Percentiles rank a stretch among this genome's conserved stretches.
phyloP scores from a whole-genome alignment of 805 yeast genomes.

The Zygosaccharomyces siamensis region DNA sequence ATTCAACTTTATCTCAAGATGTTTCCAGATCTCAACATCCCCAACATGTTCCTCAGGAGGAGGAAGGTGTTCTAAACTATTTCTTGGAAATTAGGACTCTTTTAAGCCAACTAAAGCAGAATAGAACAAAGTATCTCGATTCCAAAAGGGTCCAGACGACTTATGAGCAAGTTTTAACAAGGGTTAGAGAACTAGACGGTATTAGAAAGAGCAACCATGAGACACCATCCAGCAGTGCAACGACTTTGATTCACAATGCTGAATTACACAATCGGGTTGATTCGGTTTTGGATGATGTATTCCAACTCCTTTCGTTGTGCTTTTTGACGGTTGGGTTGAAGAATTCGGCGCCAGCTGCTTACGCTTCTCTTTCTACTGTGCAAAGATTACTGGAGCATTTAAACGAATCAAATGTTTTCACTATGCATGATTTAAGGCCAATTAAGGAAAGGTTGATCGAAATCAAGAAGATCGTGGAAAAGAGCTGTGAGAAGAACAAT shows the following conservation, averaged over 20 bases:
- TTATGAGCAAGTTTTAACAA: constrained; percentile 53
- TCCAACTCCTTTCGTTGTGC: constrained; percentile 80
- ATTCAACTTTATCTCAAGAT: constrained; percentile 1
- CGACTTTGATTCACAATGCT: constrained; percentile 27
- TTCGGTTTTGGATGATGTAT: constrained; percentile 75
- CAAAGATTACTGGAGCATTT: constrained; percentile 78
- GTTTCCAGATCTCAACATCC: constrained; percentile 20
- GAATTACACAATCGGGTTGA: constrained; percentile 52
- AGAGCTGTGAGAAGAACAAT: constrained; percentile 30
- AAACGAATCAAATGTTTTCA: constrained; percentile 73
- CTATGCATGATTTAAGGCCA: constrained; percentile 77
- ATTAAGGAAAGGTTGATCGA: constrained; percentile 69
- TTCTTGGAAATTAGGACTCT: constrained; percentile 41
- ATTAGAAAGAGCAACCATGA: constrained; percentile 43
- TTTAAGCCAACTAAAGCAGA: constrained; percentile 51
- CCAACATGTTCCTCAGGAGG: constrained; percentile 36
- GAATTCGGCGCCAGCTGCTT: constrained; percentile 89
- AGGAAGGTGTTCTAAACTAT: constrained; percentile 38
- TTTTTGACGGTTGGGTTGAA: constrained; percentile 89
- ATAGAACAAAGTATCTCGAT: constrained; percentile 58
- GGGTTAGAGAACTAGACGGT: constrained; percentile 49
- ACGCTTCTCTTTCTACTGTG: constrained; percentile 83
- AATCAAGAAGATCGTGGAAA: constrained; percentile 56
- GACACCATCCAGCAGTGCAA: constrained; percentile 18
- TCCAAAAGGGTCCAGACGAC: constrained; percentile 60